These are phyloP conservation scores for Candida verbasci DNA, from an alignment of 805 yeast genomes.

Conservation along the genomic window DNA sequence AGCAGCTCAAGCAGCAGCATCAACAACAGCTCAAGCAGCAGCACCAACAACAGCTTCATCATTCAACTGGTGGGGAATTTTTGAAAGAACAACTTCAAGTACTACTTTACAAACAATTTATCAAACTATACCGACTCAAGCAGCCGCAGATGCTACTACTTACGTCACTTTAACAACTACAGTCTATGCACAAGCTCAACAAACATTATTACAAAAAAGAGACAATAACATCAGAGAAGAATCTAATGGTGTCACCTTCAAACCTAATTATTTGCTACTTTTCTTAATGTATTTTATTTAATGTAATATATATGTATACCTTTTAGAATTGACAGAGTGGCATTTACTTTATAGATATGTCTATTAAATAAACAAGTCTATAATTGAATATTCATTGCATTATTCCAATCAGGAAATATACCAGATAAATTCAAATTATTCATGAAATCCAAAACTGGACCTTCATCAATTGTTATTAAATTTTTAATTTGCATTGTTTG, in stretches of 20 bases:
- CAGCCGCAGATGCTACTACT: background rate
- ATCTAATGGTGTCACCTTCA: background rate
- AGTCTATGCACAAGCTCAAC: background rate
- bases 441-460: constrained; percentile 15
- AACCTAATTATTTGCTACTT: background rate
- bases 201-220: constrained; percentile 3
- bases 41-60: background rate
- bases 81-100: background rate
- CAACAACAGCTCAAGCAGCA: background rate
- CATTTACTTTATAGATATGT: background rate
- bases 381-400: constrained; percentile 5
- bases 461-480: constrained; percentile 8
- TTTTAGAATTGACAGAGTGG: too few species aligned
- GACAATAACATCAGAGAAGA: too few species aligned
- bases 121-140: background rate
- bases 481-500: constrained; percentile 14
- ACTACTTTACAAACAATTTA: background rate
- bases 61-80: constrained; percentile 2
- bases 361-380: too few species aligned
- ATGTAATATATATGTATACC: background rate
- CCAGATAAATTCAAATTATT: constrained; percentile 14
- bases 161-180: constrained; percentile 6
- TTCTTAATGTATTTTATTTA: background rate
- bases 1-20: background rate
- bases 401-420: constrained; percentile 17